Conservation (phyloP, 768 basidiomycete genomes). For the Amanita polypyramis region DNA sequence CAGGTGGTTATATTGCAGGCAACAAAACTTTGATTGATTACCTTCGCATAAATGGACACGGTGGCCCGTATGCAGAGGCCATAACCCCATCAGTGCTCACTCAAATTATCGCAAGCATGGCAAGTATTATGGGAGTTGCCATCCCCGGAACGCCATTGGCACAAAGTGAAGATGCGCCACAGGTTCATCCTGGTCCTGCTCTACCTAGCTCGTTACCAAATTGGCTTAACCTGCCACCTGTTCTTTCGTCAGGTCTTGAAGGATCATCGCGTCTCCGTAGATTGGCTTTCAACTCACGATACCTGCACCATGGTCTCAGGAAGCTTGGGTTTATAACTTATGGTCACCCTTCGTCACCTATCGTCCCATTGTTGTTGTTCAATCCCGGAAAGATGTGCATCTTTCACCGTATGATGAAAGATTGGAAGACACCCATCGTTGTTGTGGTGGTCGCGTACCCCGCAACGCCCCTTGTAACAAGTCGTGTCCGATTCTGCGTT, state of each 20-base stretch:
- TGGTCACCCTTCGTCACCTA: conserved; percentile 83
- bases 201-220: conserved; percentile 52
- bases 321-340: conserved; percentile 97
- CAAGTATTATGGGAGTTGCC: conserved; percentile 87
- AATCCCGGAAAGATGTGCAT: conserved; percentile 89
- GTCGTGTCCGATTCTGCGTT: conserved; percentile 88
- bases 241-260: conserved; percentile 74
- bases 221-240: conserved; percentile 70
- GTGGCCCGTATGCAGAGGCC: conserved; percentile 79
- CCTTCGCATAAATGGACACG: conserved; percentile 72
- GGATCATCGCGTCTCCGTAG: conserved; percentile 75
- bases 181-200: conserved; percentile 56
- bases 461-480: conserved; percentile 82
- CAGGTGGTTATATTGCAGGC: conserved; percentile 92
- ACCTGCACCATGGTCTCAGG: conserved; percentile 74
- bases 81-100: conserved; percentile 88
- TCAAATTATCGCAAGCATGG: conserved; percentile 88
- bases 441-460: conserved; percentile 88
- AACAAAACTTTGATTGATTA: conserved; percentile 70
- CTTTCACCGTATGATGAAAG: conserved; percentile 84
- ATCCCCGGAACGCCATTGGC: conserved; percentile 26
- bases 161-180: conserved; percentile 18
- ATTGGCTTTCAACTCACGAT: conserved; percentile 91
- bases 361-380: conserved; percentile 88
- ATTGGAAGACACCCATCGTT: conserved; percentile 69